These are phyloP conservation scores for Ilex aquifolium DNA, from an alignment of 257 asterid species.

Conservation along the genomic window DNA sequence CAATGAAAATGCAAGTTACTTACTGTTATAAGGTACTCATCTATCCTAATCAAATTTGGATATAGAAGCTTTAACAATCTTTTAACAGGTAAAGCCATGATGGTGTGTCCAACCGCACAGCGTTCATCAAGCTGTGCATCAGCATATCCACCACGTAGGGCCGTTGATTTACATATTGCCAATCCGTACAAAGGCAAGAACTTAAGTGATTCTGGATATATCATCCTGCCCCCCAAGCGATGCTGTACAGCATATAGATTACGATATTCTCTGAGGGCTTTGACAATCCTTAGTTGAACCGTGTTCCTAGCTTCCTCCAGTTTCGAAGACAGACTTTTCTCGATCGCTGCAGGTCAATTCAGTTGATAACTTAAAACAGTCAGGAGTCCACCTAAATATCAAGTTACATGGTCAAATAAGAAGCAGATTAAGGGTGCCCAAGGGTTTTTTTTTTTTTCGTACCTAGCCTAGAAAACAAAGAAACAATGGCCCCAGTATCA, in stretches of 20 bases:
- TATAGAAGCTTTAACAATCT: conserved; percentile 74
- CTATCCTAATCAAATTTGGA: conserved; percentile 61
- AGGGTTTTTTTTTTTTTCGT: conserved; percentile 16
- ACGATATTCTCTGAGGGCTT: conserved; percentile 90
- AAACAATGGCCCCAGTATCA: conserved; percentile 82
- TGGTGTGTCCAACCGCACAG: conserved; percentile 66
- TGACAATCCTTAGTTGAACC: conserved; percentile 70
- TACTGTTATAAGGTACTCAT: conserved; percentile 57
- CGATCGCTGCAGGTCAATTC: conserved; percentile 70
- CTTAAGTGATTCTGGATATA: conserved; percentile 82
- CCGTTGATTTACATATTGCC: conserved; percentile 66
- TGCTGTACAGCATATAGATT: conserved; percentile 93
- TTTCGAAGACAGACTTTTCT: conserved; percentile 76
- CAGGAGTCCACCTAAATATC: neutral
- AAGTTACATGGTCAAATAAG: neutral
- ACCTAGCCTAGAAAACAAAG: conserved; percentile 92
- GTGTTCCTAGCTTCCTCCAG: conserved; percentile 85
- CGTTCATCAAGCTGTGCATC: conserved; percentile 81
- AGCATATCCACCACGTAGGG: conserved; percentile 88
- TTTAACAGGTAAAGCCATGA: conserved; percentile 77
- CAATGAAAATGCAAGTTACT: conserved; percentile 6
- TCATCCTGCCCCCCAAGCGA: conserved; percentile 82
- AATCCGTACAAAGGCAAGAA: conserved; percentile 58
- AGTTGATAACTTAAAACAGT: conserved; percentile 5
- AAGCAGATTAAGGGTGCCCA: neutral